Evolutionary conservation across 805 yeast genomes (phyloP).

Genomic region (Monosporozyma siamensis): DNA sequence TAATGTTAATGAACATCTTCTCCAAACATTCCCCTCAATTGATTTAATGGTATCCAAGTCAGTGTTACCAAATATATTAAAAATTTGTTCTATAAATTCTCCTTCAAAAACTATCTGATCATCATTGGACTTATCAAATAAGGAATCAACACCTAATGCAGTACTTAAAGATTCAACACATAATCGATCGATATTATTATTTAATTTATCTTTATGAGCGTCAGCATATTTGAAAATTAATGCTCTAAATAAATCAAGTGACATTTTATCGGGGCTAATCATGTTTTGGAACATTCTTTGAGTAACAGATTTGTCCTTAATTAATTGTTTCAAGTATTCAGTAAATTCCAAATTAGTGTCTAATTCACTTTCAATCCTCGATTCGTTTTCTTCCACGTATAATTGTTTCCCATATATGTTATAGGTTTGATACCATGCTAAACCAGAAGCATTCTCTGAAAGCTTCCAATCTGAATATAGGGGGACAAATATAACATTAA

Average conservation of each 20-base stretch:
- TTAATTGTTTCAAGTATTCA: conserved; percentile 13
- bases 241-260: conserved; percentile 15
- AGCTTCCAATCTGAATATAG: conserved; percentile 22
- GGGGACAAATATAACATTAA: conserved; percentile 21
- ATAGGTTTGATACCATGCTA: conserved; percentile 30
- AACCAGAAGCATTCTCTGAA: conserved; percentile 19
- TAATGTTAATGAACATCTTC: conserved; percentile 31
- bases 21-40: conserved; percentile 29
- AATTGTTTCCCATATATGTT: conserved; percentile 19
- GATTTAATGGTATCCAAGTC: conserved; percentile 19
- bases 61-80: conserved; percentile 10
- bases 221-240: conserved; percentile 23
- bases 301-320: conserved; percentile 15
- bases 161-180: conserved; percentile 18
- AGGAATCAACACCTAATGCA: conserved; percentile 8
- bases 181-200: conserved; percentile 22
- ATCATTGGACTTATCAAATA: not conserved
- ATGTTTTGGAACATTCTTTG: conserved; percentile 18
- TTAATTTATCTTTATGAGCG: conserved; percentile 11
- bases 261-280: conserved; percentile 9
- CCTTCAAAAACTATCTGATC: conserved; percentile 14
- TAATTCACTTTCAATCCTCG: not conserved
- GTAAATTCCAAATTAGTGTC: conserved; percentile 14
- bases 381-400: too few relatives aligned
- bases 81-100: conserved; percentile 24